A percentile compares a stretch with the other conserved stretches of the same genome.
Conservation (phyloP, 2,329 filamentous ascomycete genomes). For the Graphilbum fragrans region DNA sequence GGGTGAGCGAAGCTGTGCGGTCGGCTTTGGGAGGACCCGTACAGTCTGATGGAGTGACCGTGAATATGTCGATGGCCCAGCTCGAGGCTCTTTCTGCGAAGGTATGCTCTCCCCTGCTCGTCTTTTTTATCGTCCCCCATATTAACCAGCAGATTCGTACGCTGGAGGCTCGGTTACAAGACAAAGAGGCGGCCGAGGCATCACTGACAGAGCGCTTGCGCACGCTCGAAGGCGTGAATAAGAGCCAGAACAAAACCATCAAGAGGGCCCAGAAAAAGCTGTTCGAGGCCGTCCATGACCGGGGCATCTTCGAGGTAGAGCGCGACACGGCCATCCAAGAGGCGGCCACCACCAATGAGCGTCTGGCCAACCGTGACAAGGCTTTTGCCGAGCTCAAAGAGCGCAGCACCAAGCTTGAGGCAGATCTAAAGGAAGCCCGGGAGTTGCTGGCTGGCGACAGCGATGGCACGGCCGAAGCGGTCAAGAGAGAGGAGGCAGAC, state of each 20-base stretch:
- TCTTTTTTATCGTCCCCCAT: too few relatives aligned
- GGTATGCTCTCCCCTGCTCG: background rate
- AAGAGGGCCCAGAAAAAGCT: constrained; percentile 32
- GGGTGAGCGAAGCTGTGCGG: constrained; percentile 6
- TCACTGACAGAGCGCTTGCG: constrained; percentile 24
- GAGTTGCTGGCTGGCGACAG: constrained; percentile 16
- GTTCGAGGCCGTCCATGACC: constrained; percentile 38
- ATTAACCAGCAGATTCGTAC: constrained; percentile 18
- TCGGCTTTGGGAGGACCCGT: constrained; percentile 5
- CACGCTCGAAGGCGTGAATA: constrained; percentile 30
- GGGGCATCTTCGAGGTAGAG: constrained; percentile 33
- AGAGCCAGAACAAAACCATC: constrained; percentile 31
- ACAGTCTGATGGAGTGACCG: constrained; percentile 2
- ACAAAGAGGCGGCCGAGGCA: constrained; percentile 15
- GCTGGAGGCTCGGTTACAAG: constrained; percentile 21
- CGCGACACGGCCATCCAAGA: constrained; percentile 24
- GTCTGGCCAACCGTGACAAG: constrained; percentile 24
- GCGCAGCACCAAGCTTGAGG: constrained; percentile 22
- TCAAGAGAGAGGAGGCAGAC: background rate
- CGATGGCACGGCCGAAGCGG: background rate
- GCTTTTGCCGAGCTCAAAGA: constrained; percentile 25
- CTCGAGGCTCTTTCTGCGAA: constrained; percentile 19
- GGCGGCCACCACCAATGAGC: constrained; percentile 19
- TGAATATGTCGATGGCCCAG: constrained; percentile 17
- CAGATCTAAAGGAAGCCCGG: constrained; percentile 22